These are phyloP conservation scores for Lasiodiplodia hormozganensis DNA, from an alignment of 2,329 filamentous ascomycete genomes.

Conservation along the genomic window DNA sequence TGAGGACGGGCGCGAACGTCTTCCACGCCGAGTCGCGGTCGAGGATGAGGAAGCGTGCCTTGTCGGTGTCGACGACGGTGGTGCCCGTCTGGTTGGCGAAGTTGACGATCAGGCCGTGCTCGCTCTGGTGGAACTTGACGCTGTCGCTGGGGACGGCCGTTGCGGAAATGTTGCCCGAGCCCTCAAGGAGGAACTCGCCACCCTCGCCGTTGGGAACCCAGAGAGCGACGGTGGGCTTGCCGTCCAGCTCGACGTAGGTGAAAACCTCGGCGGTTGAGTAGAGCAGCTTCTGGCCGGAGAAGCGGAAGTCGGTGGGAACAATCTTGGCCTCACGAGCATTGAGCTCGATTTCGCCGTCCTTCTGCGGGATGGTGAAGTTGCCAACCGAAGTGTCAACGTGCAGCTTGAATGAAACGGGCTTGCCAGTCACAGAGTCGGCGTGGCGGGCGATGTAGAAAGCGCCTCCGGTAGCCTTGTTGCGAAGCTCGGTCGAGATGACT, in stretches of 20 bases:
- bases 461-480: constrained; percentile 63
- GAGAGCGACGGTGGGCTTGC: constrained; percentile 46
- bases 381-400: constrained; percentile 64
- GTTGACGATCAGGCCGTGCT: constrained; percentile 44
- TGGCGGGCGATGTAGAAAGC: constrained; percentile 68
- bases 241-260: constrained; percentile 48
- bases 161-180: constrained; percentile 45
- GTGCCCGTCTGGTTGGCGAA: constrained; percentile 41
- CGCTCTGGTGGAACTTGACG: constrained; percentile 52
- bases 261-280: constrained; percentile 61
- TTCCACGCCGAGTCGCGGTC: constrained; percentile 47
- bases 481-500: constrained; percentile 63
- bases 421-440: constrained; percentile 58
- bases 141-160: constrained; percentile 48
- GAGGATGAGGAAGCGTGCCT: constrained; percentile 45
- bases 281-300: constrained; percentile 60
- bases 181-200: constrained; percentile 50
- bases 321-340: constrained; percentile 70
- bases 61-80: constrained; percentile 45
- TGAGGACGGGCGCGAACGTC: constrained; percentile 49
- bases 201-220: constrained; percentile 49
- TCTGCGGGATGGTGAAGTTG: constrained; percentile 61
- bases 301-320: constrained; percentile 64
- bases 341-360: constrained; percentile 57
- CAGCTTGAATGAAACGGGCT: constrained; percentile 61